A percentile compares a stretch with the other conserved stretches of the same genome.
Evolutionary conservation across 2,329 filamentous ascomycete genomes (phyloP).

Genomic region (Apiospora kogelbergensis): DNA sequence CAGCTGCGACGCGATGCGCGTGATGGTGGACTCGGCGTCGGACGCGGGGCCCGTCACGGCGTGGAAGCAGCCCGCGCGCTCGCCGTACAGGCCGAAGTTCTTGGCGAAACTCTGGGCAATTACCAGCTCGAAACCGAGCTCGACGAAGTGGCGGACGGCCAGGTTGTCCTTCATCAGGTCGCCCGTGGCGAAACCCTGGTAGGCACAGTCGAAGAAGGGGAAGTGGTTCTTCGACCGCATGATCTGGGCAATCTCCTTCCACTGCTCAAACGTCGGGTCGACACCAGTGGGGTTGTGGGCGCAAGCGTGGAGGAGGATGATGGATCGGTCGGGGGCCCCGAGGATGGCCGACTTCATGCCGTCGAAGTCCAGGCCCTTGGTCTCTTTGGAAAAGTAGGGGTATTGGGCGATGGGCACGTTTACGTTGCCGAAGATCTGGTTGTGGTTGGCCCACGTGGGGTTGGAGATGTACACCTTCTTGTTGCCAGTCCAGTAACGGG

Average conservation of each 20-base stretch:
- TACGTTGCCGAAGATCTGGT: slow-evolving; percentile 97
- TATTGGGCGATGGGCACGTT: slow-evolving; percentile 76
- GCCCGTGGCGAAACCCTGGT: slow-evolving; percentile 96
- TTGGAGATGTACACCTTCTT: slow-evolving; percentile 86
- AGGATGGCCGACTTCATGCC: slow-evolving; percentile 77
- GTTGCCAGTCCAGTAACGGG: slow-evolving; percentile 80
- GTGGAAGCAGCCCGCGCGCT: slow-evolving; percentile 96
- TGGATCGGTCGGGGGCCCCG: slow-evolving; percentile 72
- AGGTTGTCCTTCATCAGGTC: slow-evolving; percentile 81
- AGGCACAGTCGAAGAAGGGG: slow-evolving; percentile 97
- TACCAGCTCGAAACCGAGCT: slow-evolving; percentile 85
- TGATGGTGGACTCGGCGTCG: slow-evolving; percentile 61
- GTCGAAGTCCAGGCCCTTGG: slow-evolving; percentile 87
- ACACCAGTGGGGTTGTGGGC: slow-evolving; percentile 98
- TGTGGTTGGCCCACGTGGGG: slow-evolving; percentile 98
- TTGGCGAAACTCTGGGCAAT: slow-evolving; percentile 95
- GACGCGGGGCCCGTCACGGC: slow-evolving; percentile 74
- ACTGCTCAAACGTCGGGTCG: slow-evolving; percentile 90
- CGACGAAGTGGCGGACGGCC: slow-evolving; percentile 92
- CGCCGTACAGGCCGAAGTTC: slow-evolving; percentile 96
- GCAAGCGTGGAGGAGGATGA: slow-evolving; percentile 91
- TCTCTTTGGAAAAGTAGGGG: slow-evolving; percentile 89
- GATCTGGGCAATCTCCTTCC: slow-evolving; percentile 81
- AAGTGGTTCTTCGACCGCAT: slow-evolving; percentile 82
- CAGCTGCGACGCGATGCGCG: slow-evolving; percentile 80